phyloP scores from a whole-genome alignment of 139 green algal species.

The Nannochloris sp. region DNA sequence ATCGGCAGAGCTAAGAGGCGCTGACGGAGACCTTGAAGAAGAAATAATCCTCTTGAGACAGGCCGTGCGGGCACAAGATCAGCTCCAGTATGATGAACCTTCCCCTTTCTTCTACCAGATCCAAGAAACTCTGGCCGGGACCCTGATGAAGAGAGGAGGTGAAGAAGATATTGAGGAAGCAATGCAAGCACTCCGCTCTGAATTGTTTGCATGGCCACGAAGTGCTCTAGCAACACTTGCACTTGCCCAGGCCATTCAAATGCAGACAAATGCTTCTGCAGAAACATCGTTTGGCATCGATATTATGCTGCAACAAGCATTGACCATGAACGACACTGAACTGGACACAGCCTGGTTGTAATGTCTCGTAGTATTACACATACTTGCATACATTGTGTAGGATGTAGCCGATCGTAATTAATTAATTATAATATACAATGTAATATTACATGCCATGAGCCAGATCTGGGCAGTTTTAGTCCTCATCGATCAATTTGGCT shows the following conservation, averaged over 20 bases:
- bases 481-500: too few species aligned
- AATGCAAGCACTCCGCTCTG: not conserved
- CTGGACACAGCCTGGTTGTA: not conserved
- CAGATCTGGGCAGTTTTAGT: too few species aligned
- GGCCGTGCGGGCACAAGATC: not conserved
- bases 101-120: not conserved
- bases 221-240: not conserved
- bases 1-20: not conserved
- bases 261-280: not conserved
- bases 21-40: not conserved
- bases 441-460: too few species aligned
- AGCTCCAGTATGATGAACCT: not conserved
- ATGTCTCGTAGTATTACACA: not conserved
- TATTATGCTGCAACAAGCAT: not conserved
- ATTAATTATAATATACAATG: too few species aligned
- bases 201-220: not conserved
- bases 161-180: not conserved
- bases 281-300: not conserved
- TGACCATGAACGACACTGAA: not conserved
- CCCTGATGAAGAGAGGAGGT: not conserved
- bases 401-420: too few species aligned
- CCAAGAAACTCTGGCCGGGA: not conserved
- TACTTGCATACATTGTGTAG: too few species aligned
- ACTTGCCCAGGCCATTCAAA: not conserved
- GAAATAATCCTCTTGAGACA: not conserved